These are phyloP conservation scores for Aureobasidium pullulans DNA, from an alignment of 2,329 filamentous ascomycete genomes.

Conservation along the genomic window DNA sequence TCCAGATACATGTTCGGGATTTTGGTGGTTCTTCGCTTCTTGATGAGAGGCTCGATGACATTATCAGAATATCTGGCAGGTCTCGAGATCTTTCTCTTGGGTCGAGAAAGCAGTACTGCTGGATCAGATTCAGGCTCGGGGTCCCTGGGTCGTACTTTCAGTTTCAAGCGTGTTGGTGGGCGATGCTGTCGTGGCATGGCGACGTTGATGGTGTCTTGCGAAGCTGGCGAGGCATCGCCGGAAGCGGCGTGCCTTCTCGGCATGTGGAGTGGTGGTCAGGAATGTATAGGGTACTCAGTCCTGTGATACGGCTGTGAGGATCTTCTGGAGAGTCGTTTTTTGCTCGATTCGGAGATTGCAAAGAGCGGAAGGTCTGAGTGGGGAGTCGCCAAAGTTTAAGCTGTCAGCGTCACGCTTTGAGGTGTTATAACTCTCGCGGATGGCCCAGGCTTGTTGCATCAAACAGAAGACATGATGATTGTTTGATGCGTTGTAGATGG, in stretches of 20 bases:
- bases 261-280: slow-evolving; percentile 5
- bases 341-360: not conserved
- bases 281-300: not conserved
- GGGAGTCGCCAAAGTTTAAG: not conserved
- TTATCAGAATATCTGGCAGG: slow-evolving; percentile 11
- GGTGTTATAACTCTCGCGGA: slow-evolving; percentile 7
- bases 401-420: not conserved
- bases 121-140: not conserved
- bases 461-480: not conserved
- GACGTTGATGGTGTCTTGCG: slow-evolving; percentile 12
- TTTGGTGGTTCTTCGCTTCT: not conserved
- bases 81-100: slow-evolving; percentile 7
- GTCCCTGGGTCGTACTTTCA: slow-evolving; percentile 18
- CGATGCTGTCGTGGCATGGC: not conserved
- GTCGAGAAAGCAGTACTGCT: not conserved
- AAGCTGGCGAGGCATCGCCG: not conserved
- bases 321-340: not conserved
- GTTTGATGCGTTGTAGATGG: not conserved
- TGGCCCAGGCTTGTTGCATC: not conserved
- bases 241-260: slow-evolving; percentile 5
- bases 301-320: not conserved
- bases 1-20: slow-evolving; percentile 15
- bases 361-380: not conserved
- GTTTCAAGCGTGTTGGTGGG: slow-evolving; percentile 18
- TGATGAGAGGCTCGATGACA: slow-evolving; percentile 2